Conservation (phyloP, 2,329 filamentous ascomycete species). For the Chalaropsis thielavioides region DNA sequence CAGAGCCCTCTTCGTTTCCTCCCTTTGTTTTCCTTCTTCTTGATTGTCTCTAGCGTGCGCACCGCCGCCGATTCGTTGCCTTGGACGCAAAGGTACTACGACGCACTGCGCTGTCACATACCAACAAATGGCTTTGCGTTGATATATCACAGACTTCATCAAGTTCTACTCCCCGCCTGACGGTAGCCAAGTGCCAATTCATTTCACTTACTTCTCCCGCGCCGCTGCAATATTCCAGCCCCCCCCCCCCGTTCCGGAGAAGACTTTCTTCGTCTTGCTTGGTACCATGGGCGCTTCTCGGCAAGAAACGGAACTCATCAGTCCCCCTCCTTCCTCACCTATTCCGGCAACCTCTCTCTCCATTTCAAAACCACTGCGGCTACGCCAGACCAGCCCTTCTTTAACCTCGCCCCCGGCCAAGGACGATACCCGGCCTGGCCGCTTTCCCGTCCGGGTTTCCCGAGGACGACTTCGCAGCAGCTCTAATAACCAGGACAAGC, state of each 20-base stretch:
- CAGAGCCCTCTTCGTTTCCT: background rate
- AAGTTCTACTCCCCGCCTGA: background rate
- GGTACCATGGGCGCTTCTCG: conserved; percentile 6
- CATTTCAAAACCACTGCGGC: background rate
- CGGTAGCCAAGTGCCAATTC: no score
- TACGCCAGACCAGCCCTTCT: background rate
- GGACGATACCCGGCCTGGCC: conserved; percentile 12
- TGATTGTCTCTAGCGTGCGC: background rate
- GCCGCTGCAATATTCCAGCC: background rate
- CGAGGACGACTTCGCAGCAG: conserved; percentile 9
- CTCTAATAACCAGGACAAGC: background rate
- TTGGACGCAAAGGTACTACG: background rate
- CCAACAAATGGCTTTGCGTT: background rate
- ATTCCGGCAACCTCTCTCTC: background rate
- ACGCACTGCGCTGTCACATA: background rate
- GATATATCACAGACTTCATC: background rate
- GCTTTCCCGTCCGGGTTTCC: conserved; percentile 15
- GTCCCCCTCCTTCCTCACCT: conserved; percentile 2
- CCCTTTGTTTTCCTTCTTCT: background rate
- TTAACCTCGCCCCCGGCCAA: background rate
- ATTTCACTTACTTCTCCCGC: background rate
- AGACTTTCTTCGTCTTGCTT: background rate
- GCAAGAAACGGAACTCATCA: conserved; percentile 3
- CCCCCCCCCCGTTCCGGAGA: background rate
- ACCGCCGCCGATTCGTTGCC: background rate